Percentiles rank a stretch among this genome's conserved stretches.
phyloP scores from a whole-genome alignment of 139 green algal species.

The Gonium pectorale region DNA sequence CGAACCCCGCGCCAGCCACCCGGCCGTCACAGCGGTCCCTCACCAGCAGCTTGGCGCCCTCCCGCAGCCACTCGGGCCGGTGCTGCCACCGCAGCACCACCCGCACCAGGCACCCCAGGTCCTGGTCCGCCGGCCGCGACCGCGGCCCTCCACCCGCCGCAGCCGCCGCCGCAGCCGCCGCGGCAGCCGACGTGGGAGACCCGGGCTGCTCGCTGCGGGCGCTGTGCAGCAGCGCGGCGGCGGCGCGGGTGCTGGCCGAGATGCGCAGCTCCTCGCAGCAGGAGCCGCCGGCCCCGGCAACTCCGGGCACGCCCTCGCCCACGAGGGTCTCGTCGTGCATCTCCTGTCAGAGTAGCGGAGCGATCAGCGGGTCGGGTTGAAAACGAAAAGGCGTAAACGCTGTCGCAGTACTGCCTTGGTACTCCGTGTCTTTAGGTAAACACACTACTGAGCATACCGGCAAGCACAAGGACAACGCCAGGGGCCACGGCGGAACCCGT shows the following conservation, averaged over 20 bases:
- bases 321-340: too few species aligned
- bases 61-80: conserved; percentile 81
- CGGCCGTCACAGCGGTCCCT: conserved; percentile 69
- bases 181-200: not conserved
- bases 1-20: conserved; percentile 66
- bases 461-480: too few species aligned
- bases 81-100: conserved; percentile 72
- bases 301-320: too few species aligned
- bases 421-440: too few species aligned
- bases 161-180: not conserved
- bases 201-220: not conserved
- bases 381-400: too few species aligned
- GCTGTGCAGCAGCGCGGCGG: conserved; percentile 54
- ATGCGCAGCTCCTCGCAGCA: conserved; percentile 13
- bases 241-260: conserved; percentile 51
- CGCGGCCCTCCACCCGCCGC: not conserved
- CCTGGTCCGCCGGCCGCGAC: not conserved
- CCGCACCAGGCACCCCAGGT: conserved; percentile 48
- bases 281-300: not conserved
- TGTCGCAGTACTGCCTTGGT: too few species aligned
- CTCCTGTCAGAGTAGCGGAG: too few species aligned
- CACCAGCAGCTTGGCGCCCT: conserved; percentile 72
- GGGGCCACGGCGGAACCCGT: too few species aligned
- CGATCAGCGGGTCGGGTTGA: too few species aligned
- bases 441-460: too few species aligned